A percentile compares a stretch with the other conserved stretches of the same genome.
These are phyloP conservation scores for Ilyonectria destructans DNA, from an alignment of 2,329 filamentous ascomycete species.

Conservation along the genomic window DNA sequence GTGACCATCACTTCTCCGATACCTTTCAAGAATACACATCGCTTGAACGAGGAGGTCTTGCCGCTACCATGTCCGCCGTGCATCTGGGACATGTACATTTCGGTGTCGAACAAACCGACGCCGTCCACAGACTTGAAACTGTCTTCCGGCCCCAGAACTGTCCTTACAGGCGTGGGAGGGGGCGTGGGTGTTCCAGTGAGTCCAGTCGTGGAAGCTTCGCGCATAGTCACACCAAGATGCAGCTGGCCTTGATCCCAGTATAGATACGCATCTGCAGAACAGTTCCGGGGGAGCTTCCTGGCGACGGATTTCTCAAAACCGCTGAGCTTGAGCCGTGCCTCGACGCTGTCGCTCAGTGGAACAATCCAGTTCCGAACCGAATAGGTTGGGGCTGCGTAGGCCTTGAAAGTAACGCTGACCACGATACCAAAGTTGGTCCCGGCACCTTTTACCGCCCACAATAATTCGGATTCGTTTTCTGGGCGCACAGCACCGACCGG, in stretches of 20 bases:
- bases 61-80: slow-evolving; percentile 71
- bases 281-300: slow-evolving; percentile 57
- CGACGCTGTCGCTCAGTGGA: slow-evolving; percentile 48
- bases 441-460: slow-evolving; percentile 74
- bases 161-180: slow-evolving; percentile 20
- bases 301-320: slow-evolving; percentile 60
- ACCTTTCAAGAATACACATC: slow-evolving; percentile 72
- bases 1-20: slow-evolving; percentile 58
- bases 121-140: slow-evolving; percentile 59
- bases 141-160: slow-evolving; percentile 54
- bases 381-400: slow-evolving; percentile 61
- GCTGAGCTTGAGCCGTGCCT: slow-evolving; percentile 54
- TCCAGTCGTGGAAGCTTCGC: slow-evolving; percentile 56
- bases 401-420: slow-evolving; percentile 67
- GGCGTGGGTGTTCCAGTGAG: slow-evolving; percentile 28
- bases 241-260: slow-evolving; percentile 64
- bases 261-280: slow-evolving; percentile 71
- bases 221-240: slow-evolving; percentile 67
- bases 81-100: slow-evolving; percentile 75
- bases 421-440: slow-evolving; percentile 75
- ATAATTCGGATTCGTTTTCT: slow-evolving; percentile 65
- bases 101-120: slow-evolving; percentile 69
- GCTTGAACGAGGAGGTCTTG: slow-evolving; percentile 77
- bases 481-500: slow-evolving; percentile 60
- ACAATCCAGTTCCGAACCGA: slow-evolving; percentile 59